Conservation (phyloP, 352 stramenopile genomes). For the Hyaloperonospora brassicae region DNA sequence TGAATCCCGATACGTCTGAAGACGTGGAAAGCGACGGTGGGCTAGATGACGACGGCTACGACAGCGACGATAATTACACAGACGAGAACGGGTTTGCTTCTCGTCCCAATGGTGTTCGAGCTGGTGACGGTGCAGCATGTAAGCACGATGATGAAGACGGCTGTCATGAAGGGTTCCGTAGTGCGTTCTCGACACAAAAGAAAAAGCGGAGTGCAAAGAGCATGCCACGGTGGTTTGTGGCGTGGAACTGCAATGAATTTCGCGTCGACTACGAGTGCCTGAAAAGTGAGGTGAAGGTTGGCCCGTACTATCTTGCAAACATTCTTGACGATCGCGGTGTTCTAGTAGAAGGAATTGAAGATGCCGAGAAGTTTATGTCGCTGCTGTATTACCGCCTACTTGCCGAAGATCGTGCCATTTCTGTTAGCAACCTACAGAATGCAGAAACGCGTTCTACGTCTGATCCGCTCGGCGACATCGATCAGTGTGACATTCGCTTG, state of each 20-base stretch:
- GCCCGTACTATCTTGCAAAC: constrained; percentile 76
- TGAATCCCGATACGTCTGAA: constrained; percentile 66
- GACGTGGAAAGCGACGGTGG: constrained; percentile 57
- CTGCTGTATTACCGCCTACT: constrained; percentile 81
- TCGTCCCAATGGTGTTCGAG: constrained; percentile 27
- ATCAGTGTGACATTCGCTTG: constrained; percentile 67
- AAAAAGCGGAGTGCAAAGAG: constrained; percentile 60
- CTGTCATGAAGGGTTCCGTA: constrained; percentile 26
- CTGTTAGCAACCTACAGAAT: constrained; percentile 16
- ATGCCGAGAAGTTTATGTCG: constrained; percentile 74
- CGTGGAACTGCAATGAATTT: constrained; percentile 86
- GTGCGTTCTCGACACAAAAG: constrained; percentile 40
- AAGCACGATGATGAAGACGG: constrained; percentile 33
- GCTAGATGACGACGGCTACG: constrained; percentile 50
- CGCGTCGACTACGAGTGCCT: constrained; percentile 67
- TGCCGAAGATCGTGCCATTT: constrained; percentile 43
- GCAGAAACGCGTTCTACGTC: constrained; percentile 17
- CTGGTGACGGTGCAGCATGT: constrained; percentile 21
- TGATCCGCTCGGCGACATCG: constrained; percentile 32
- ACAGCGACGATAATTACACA: constrained; percentile 62
- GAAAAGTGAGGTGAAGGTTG: constrained; percentile 70
- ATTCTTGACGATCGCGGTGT: constrained; percentile 75
- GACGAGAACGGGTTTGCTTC: constrained; percentile 53
- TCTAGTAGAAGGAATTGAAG: constrained; percentile 70
- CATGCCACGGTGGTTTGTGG: constrained; percentile 74